phyloP scores from a whole-genome alignment of 257 asterid genomes.

The Fraxinus pennsylvanica region DNA sequence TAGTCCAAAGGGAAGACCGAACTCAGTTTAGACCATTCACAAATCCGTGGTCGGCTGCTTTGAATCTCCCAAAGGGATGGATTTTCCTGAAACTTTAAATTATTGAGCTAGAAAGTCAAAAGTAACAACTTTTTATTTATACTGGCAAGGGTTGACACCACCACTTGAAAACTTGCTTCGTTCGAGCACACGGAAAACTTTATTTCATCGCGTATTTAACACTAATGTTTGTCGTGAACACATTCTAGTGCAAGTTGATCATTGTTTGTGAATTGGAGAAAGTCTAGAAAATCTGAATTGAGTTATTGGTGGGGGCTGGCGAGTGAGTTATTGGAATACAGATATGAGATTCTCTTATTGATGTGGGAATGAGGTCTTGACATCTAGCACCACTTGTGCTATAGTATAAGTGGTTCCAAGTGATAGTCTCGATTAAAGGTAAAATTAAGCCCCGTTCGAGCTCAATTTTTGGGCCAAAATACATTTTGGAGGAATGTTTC shows the following conservation, averaged over 20 bases:
- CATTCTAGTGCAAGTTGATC: neutral
- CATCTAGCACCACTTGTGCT: no score
- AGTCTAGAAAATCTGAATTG: neutral
- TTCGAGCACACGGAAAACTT: neutral
- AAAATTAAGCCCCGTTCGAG: no score
- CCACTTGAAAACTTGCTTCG: neutral
- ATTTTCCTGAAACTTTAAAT: neutral
- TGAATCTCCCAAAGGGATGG: neutral
- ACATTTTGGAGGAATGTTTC: no score
- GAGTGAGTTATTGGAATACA: neutral
- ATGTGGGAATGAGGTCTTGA: neutral
- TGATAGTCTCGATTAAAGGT: neutral
- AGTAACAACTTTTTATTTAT: neutral
- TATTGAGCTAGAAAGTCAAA: neutral
- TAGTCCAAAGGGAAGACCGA: neutral
- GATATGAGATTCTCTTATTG: neutral
- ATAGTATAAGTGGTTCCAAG: neutral
- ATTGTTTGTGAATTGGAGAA: neutral
- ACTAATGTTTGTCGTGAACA: neutral
- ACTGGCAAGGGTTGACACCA: neutral
- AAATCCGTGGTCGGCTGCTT: neutral
- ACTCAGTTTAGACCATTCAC: neutral
- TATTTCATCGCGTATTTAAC: neutral
- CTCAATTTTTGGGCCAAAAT: no score
- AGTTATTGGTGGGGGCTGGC: neutral